phyloP scores from a whole-genome alignment of 495 filamentous ascomycete genomes.

The Amphirosellinia nigrospora region DNA sequence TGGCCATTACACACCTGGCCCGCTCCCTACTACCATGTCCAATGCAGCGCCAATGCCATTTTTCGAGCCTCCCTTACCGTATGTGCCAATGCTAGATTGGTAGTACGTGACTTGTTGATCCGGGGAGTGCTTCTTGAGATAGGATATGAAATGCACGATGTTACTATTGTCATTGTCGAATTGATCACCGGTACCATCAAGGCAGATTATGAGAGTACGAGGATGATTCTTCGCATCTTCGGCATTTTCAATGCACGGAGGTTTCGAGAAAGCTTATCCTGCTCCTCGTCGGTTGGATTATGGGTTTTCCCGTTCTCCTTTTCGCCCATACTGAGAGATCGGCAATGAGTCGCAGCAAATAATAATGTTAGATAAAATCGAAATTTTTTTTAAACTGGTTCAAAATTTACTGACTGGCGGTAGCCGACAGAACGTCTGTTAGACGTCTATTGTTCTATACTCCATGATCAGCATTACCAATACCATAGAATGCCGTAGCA shows the following conservation, averaged over 20 bases:
- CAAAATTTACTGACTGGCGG: neutral
- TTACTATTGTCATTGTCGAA: slow-evolving; percentile 52
- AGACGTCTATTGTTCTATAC: neutral
- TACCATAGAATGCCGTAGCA: neutral
- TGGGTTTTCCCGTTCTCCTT: neutral
- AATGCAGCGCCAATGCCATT: slow-evolving; percentile 41
- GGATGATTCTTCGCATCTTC: slow-evolving; percentile 26
- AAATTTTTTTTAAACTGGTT: neutral
- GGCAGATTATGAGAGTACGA: slow-evolving; percentile 45
- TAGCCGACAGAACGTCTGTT: too few species aligned
- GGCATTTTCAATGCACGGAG: slow-evolving; percentile 41
- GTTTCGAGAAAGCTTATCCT: slow-evolving; percentile 28
- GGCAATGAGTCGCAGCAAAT: neutral
- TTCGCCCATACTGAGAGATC: neutral
- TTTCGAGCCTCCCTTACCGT: slow-evolving; percentile 42
- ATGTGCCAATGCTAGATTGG: slow-evolving; percentile 51
- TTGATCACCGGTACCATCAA: slow-evolving; percentile 50
- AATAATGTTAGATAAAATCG: neutral
- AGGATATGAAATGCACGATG: slow-evolving; percentile 47
- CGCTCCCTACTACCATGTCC: slow-evolving; percentile 48
- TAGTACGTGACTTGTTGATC: slow-evolving; percentile 46
- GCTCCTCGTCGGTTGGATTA: neutral
- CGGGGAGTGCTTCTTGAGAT: slow-evolving; percentile 47
- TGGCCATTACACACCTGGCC: slow-evolving; percentile 26
- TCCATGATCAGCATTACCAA: neutral